Conservation (phyloP, 2,329 filamentous ascomycete genomes). For the Sodiomyces alkalinus region DNA sequence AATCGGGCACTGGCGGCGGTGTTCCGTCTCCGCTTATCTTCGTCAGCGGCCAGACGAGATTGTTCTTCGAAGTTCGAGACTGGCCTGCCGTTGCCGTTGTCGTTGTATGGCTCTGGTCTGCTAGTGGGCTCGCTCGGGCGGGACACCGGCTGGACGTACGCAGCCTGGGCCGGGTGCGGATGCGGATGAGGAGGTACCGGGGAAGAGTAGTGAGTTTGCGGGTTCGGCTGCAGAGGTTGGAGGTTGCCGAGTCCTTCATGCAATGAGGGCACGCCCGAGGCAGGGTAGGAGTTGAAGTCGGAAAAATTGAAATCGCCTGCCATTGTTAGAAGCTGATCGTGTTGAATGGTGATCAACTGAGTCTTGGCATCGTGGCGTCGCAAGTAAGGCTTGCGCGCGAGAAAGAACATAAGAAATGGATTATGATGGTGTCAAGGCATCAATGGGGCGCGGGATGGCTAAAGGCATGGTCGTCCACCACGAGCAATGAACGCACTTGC, state of each 20-base stretch:
- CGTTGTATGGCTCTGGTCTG: neutral
- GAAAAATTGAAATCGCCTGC: conserved; percentile 43
- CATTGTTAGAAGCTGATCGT: conserved; percentile 19
- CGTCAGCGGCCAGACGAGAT: conserved; percentile 61
- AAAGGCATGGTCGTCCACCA: conserved; percentile 1
- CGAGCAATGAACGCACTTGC: conserved; percentile 1
- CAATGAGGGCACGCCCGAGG: conserved; percentile 14
- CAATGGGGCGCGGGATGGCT: too few relatives aligned
- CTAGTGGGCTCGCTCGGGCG: too few relatives aligned
- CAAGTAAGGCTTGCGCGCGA: neutral
- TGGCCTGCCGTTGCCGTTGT: conserved; percentile 10
- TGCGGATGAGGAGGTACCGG: conserved; percentile 20
- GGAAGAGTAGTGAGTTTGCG: conserved; percentile 28
- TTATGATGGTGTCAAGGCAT: neutral
- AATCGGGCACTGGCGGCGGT: conserved; percentile 80
- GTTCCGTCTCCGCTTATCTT: conserved; percentile 81
- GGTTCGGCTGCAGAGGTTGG: conserved; percentile 36
- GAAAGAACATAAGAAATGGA: neutral
- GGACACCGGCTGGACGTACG: conserved; percentile 1
- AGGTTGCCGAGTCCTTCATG: conserved; percentile 25
- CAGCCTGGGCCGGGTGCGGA: conserved; percentile 4
- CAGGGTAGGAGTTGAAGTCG: conserved; percentile 35
- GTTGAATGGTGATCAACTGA: too few relatives aligned
- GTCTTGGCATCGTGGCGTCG: conserved; percentile 9
- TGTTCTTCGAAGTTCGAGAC: conserved; percentile 51